Evolutionary conservation across 306 rosid genomes (phyloP), one percentile per base, ranked within the genome.

Genomic region (Astragalus membranaceus): DNA sequence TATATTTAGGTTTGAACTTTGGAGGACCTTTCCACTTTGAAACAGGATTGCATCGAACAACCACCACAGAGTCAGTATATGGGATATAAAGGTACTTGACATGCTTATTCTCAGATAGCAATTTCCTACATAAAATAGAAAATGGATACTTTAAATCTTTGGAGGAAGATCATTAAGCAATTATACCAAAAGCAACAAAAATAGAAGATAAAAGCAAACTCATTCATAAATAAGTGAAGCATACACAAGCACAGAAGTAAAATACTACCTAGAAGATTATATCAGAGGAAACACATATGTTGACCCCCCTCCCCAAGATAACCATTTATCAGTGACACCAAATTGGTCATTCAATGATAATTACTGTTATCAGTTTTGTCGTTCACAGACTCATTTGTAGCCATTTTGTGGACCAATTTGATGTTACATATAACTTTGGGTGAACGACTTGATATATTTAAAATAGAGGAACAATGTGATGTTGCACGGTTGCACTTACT

Each of bases 11-110:
- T 75, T 83, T 86, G 80, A 91, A 89, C 65, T 91, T 89, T 23
- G 96, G 97, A 68, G 89, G 91, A 15, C 89, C 95, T 80, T 64
- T 88, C 99, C 96, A 87, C 83, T 89, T 91, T 56, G 97, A 94
- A 50, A 94, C 81, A 69, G 99, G 95, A 81, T 94, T 94, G 88
- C 99, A 89, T 58, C 73, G 85, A 81, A 94, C 97, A 55, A 94
- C 89, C 82, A 91, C 97, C 50, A 87, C 90, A 52, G 87, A 52
- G 51, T 88, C 89, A 0, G 95, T 87, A 73, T 89, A 94, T 10
- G 97, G 97, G 55, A 94, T 86, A 58, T 94, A 62, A 56, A 94
- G 95, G 78, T 88, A 94, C 80, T 91, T 94, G 70, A 94, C 88
- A 79, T 94, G 97, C 85, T 87, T 94, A 76, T 94, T 91, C 47